These are phyloP conservation scores for Paralagenidium karlingii DNA, from an alignment of 352 stramenopile species.

Conservation along the genomic window DNA sequence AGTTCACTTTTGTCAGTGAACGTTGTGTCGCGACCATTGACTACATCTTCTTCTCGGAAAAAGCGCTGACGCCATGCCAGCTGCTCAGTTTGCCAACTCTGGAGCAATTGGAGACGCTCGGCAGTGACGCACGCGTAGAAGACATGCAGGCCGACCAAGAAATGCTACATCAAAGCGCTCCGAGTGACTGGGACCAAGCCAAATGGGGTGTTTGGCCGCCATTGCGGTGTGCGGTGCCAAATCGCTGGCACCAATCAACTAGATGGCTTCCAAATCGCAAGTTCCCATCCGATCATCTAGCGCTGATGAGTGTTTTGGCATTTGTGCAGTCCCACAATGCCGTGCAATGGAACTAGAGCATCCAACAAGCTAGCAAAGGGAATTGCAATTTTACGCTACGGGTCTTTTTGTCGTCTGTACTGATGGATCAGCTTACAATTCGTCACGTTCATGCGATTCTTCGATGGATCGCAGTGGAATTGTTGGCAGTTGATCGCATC, in stretches of 20 bases:
- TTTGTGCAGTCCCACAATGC: slow-evolving; percentile 27
- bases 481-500: too few relatives aligned
- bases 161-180: not conserved
- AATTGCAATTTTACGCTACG: too few relatives aligned
- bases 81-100: slow-evolving; percentile 38
- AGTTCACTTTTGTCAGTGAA: slow-evolving; percentile 54
- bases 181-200: not conserved
- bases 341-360: slow-evolving; percentile 34
- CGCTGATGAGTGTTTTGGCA: slow-evolving; percentile 52
- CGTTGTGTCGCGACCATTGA: slow-evolving; percentile 52
- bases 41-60: slow-evolving; percentile 75
- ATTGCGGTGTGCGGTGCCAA: slow-evolving; percentile 31
- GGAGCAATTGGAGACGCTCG: slow-evolving; percentile 20
- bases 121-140: slow-evolving; percentile 21
- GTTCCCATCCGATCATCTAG: slow-evolving; percentile 71
- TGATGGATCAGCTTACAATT: too few relatives aligned
- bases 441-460: too few relatives aligned
- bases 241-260: slow-evolving; percentile 10
- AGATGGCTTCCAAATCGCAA: slow-evolving; percentile 50
- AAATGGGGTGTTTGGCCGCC: too few relatives aligned
- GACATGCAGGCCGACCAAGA: slow-evolving; percentile 21
- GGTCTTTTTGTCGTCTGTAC: too few relatives aligned
- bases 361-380: too few relatives aligned
- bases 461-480: too few relatives aligned
- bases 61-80: slow-evolving; percentile 33